Base-by-base conservation (phyloP, 2,329 filamentous ascomycete genomes). In the Trichophyton equinum region DNA sequence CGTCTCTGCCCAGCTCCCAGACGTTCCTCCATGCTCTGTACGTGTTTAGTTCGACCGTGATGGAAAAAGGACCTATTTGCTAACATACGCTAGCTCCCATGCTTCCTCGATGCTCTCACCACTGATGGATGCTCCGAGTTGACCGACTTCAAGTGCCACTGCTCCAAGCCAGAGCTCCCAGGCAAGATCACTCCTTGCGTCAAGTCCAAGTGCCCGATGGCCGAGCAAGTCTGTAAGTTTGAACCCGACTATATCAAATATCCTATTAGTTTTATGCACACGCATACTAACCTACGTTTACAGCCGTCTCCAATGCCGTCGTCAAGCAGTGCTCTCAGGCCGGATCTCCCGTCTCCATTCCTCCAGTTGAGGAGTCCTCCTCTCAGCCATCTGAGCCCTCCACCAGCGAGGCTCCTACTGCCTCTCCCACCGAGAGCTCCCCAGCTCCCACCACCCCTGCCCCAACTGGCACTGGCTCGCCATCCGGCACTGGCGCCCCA, bases 71-170 rank as follows among this genome's bases (percentile, higher is more conserved):
- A 53, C 36, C 13, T 13, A 42, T 2, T 25, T 30, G 38, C 60
- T 62, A 59, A 62, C 57, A 18, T 11, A 2, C 22, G 2, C n/a
- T 62, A 79, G 78, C 64, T 79, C 15, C 66, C 65, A 64, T 81
- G 78, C 71, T 78, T 81, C 68, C 46, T 79, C 60, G 63, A 58
- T 13, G 72, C 76, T 42, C 70, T 80, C 46, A 62, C 61, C 59
- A 64, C 51, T 33, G 77, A 79, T 65, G 78, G 77, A 62, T 81
- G 78, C 72, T 64, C 69, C n/a, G 15, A 61, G 13, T 66, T 80
- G 38, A 74, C 71, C 63, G 78, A 81, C 71, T 80, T 80, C 67
- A 73, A 72, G 40, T 79, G 77, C 69, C 77, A 79, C 70, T 79
- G 78, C 71, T 67, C 74, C 67, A 76, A 78, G 69, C 69, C 76